These are phyloP conservation scores for Krasilnikovozyma curviuscula DNA, from an alignment of 768 basidiomycete genomes.

Conservation along the genomic window DNA sequence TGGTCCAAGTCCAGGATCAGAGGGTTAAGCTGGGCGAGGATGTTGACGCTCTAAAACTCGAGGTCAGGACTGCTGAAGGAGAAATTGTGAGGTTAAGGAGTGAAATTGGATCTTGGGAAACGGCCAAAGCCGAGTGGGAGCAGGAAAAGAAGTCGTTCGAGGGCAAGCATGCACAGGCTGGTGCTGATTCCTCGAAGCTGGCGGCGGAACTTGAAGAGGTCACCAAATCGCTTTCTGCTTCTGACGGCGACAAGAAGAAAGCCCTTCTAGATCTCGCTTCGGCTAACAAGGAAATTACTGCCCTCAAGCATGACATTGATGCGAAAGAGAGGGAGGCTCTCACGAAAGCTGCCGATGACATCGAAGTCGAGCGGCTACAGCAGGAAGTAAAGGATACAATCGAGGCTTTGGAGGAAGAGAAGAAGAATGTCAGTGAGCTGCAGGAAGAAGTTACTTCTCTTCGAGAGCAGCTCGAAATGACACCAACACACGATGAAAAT, in stretches of 20 bases:
- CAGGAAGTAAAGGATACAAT: background rate
- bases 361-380: background rate
- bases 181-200: too few relatives aligned
- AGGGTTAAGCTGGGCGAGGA: conserved; percentile 52
- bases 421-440: conserved; percentile 31
- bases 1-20: conserved; percentile 55
- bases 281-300: background rate
- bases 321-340: too few relatives aligned
- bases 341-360: background rate
- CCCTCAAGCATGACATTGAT: background rate
- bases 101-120: too few relatives aligned
- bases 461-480: background rate
- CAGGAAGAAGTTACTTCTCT: conserved; percentile 35
- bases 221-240: background rate
- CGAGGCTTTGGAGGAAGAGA: background rate
- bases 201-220: conserved; percentile 28
- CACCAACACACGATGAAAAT: background rate
- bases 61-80: background rate
- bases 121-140: too few relatives aligned
- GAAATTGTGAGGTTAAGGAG: background rate
- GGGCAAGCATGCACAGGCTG: conserved; percentile 40
- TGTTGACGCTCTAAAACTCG: conserved; percentile 31
- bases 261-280: background rate
- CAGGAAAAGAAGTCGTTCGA: conserved; percentile 35
- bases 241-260: background rate